Percentiles rank a stretch among this genome's conserved stretches.
Evolutionary conservation across 2,329 filamentous ascomycete genomes (phyloP).

Genomic region (Nemania sp.): DNA sequence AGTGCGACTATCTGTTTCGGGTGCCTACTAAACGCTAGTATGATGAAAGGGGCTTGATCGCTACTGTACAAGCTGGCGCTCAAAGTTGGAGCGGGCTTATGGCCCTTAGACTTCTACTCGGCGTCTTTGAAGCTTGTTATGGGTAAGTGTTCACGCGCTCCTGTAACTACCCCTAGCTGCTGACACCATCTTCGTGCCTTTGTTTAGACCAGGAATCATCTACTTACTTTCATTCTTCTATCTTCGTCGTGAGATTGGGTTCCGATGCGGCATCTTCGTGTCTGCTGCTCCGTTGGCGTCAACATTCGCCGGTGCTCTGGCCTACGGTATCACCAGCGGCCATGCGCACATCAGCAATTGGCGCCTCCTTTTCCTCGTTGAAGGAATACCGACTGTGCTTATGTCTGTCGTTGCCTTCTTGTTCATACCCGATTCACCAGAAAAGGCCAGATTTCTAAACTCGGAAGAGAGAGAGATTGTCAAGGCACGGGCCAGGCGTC

Average conservation of each 20-base stretch:
- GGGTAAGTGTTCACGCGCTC: too few species aligned
- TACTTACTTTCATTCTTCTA: conserved; percentile 32
- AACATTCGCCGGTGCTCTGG: conserved; percentile 77
- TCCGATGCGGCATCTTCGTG: conserved; percentile 45
- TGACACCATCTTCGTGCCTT: not conserved
- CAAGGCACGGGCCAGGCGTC: conserved; percentile 62
- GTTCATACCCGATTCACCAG: conserved; percentile 75
- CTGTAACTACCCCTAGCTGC: too few species aligned
- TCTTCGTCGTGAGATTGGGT: conserved; percentile 33
- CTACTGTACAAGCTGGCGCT: conserved; percentile 70
- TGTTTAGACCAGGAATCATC: conserved; percentile 24
- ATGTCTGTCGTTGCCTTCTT: conserved; percentile 73
- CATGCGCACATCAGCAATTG: conserved; percentile 76
- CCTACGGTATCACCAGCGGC: conserved; percentile 74
- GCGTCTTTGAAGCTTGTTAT: conserved; percentile 31
- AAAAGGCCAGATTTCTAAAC: conserved; percentile 64
- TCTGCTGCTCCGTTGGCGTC: conserved; percentile 79
- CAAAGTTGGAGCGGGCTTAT: conserved; percentile 65
- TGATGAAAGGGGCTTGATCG: conserved; percentile 79
- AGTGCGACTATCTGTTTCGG: too few species aligned
- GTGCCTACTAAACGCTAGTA: too few species aligned
- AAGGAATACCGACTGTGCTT: conserved; percentile 80
- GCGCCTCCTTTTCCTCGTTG: conserved; percentile 80
- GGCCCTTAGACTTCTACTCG: conserved; percentile 64
- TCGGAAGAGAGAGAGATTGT: conserved; percentile 70